Evolutionary conservation across 2,329 filamentous ascomycete genomes (phyloP), one percentile per base, ranked within the genome.

Genomic region (Aspergillus calidoustus): DNA sequence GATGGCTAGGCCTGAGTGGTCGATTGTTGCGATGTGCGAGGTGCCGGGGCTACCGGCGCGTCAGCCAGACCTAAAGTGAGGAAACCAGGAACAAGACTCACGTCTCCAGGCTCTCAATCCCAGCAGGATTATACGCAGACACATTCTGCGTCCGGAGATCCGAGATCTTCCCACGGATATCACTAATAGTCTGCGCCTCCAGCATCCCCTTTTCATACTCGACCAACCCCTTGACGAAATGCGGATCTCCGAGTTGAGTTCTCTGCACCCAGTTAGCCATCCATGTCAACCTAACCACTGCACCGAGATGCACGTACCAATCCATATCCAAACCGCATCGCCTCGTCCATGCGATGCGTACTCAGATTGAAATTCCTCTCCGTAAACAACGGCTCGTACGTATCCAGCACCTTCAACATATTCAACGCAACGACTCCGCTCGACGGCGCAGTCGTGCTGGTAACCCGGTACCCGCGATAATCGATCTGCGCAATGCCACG

Each of bases 321-420:
- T 43, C 89, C 93, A 73, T 97, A 98, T 3, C 87, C 93, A 74
- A 96, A 98, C 23, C 92, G 86, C 80, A 97, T 92, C 13, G 93
- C 90, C 81, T 98, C 95, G 71, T 92, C 87, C 66, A 97, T 84
- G 15, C 91, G 87, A 77, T 98, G 95, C 0, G 89, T 89, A 43
- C 89, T 92, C 0, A 96, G 79, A 68, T 92, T 89, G 22, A 85
- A 66, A 19, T 76, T 79, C 48, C 85, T 79, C 1, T 83, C 77
- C 13, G 86, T 78, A 19, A 86, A 88, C 52, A 94, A 87, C 43
- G 80, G 76, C 0, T 85, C 78, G 70, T 92, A 96, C 19, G 91
- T 90, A 75, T 94, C 89, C 76, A 97, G 84, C 34, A 89, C 92
- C 72, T 96, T 97, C 71, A 98, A 81, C 3, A 89, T 88, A 59